Evolutionary conservation across 2,329 filamentous ascomycete species (phyloP), one percentile per base, ranked within the genome.

Genomic region (Talaromyces amestolkiae): DNA sequence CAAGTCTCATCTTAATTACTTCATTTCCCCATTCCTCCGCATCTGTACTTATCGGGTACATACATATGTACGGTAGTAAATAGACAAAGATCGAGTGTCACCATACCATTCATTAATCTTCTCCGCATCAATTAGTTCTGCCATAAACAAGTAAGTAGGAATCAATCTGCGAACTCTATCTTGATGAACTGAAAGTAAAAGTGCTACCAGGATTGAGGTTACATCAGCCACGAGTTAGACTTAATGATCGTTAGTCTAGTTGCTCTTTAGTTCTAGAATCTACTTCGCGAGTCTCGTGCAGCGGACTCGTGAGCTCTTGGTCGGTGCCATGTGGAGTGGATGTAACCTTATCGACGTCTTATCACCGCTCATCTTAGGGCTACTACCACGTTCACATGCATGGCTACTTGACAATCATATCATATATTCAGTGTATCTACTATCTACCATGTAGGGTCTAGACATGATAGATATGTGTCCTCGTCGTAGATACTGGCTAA

Each of bases 401-500:
- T 17, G 11, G 47, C 47, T 31, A 51, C 22, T 22, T 49, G 13
- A 51, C n/a, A 24, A 24, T 31, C 15, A 51, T 31, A 8, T 24
- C 22, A 49, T 49, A 51, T 49, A 17, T 53, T 53, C 49, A 53
- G 6, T 10, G 13, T 31, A 53, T 53, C 11, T 41, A 37, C 39
- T 41, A 41, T 31, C 49, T 53, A 33, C 15, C 15, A 51, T 51
- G 45, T 6, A 31, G 27, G 7, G 27, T 31, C 27, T 4, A 31
- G 27, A 31, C 27, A 31, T 31, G 27, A 4, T 7, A 31, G 27
- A 31, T 31, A 31, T 31, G 27, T 31, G 27, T 31, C 27, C 27
- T 31, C 27, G 2, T 31, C 27, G 2, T 15, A 43, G 15, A 24
- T 47, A 22, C 13, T 31, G 13, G 7, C 75, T 77, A 91, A 75